These are phyloP conservation scores for Dendrobium catenatum DNA, from an alignment of 106 monocot genomes.

Conservation along the genomic window DNA sequence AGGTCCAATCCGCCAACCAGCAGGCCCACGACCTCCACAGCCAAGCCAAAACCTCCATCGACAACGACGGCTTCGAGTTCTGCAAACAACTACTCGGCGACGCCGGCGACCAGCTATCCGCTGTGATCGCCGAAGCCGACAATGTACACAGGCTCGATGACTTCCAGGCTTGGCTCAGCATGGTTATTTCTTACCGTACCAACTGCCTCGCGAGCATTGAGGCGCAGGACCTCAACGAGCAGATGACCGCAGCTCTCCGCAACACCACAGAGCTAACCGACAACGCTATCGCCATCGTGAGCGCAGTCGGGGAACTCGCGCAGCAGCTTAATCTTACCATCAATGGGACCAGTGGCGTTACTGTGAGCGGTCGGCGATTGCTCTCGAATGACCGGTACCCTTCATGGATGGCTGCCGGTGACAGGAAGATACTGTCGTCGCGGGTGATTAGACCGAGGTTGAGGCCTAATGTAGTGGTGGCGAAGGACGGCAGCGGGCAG, in stretches of 20 bases:
- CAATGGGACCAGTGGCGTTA: background rate
- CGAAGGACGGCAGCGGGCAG: conserved; percentile 50
- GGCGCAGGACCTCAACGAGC: conserved; percentile 28
- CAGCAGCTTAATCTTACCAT: conserved; percentile 6
- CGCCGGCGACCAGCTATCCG: conserved; percentile 2
- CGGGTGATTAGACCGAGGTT: background rate
- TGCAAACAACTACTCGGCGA: conserved; percentile 20
- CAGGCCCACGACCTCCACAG: conserved; percentile 12
- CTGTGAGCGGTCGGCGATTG: conserved; percentile 6
- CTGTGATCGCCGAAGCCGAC: conserved; percentile 10
- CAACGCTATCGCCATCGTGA: conserved; percentile 65
- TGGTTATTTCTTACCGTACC: conserved; percentile 53
- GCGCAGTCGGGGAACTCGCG: conserved; percentile 14
- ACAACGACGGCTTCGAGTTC: conserved; percentile 9
- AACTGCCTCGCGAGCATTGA: conserved; percentile 57
- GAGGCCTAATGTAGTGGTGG: conserved; percentile 42
- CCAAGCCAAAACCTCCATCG: background rate
- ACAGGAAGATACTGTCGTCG: conserved; percentile 35
- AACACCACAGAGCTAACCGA: conserved; percentile 42
- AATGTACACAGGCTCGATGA: conserved; percentile 15
- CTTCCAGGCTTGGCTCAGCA: conserved; percentile 50
- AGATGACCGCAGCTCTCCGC: conserved; percentile 22
- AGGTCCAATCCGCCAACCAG: background rate
- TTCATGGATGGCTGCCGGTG: conserved; percentile 21
- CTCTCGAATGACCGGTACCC: conserved; percentile 18